Evolutionary conservation across 1,284 basidiomycete species (phyloP).

Genomic region (Crepidotus sp.): DNA sequence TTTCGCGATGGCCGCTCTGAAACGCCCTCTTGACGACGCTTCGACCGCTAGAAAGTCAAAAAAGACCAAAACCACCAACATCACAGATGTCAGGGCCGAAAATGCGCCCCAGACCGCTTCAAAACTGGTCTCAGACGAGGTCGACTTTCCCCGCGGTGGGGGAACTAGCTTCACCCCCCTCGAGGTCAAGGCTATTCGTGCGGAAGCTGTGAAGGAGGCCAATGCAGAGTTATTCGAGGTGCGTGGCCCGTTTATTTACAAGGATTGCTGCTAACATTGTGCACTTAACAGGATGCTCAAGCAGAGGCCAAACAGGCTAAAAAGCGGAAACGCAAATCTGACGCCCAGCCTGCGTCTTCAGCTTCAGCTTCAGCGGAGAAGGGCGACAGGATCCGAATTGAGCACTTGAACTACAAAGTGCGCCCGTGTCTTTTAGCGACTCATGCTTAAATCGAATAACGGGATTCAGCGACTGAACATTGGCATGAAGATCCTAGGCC

Average conservation of each 20-base stretch:
- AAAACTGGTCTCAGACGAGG: conserved; percentile 57
- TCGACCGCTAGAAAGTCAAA: conserved; percentile 42
- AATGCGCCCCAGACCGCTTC: conserved; percentile 27
- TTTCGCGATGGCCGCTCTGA: conserved; percentile 39
- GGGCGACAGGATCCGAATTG: conserved; percentile 56
- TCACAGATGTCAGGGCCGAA: conserved; percentile 15
- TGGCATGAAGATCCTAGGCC: conserved; percentile 83
- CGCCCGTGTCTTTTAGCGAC: conserved; percentile 16
- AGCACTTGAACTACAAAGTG: conserved; percentile 93
- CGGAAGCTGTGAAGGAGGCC: conserved; percentile 81
- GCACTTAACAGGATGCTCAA: conserved; percentile 28
- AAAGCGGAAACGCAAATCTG: conserved; percentile 44
- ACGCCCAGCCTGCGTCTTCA: conserved; percentile 27
- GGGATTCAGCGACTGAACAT: conserved; percentile 60
- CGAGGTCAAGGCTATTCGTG: conserved; percentile 82
- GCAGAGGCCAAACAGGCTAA: conserved; percentile 35
- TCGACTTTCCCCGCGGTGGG: conserved; percentile 92
- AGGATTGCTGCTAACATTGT: conserved; percentile 3
- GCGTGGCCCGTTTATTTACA: conserved; percentile 18
- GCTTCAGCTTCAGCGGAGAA: conserved; percentile 31
- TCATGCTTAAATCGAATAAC: conserved; percentile 1
- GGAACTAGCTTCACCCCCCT: conserved; percentile 78
- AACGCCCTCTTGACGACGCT: conserved; percentile 51
- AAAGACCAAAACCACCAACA: conserved; percentile 34
- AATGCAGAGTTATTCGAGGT: conserved; percentile 72